These are phyloP conservation scores for Geotrichum phurueaensis DNA, from an alignment of 1,139 yeast genomes.

Conservation along the genomic window DNA sequence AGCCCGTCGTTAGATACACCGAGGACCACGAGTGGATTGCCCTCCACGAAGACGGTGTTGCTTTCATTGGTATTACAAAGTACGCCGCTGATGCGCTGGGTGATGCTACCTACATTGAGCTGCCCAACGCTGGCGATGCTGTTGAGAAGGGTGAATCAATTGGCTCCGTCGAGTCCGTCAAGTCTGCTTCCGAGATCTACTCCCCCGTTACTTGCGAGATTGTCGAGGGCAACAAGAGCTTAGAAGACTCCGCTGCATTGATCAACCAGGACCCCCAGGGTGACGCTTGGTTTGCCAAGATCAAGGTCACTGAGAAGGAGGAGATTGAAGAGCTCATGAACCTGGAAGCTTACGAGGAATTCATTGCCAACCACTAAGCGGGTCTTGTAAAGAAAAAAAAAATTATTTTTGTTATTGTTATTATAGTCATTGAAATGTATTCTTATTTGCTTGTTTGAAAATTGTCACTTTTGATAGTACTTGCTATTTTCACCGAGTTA, in stretches of 20 bases:
- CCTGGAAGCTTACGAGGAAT: constrained; percentile 58
- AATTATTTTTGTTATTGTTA: background rate
- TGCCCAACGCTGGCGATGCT: constrained; percentile 67
- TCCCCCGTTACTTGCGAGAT: constrained; percentile 80
- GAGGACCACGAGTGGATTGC: constrained; percentile 96
- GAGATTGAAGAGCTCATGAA: constrained; percentile 44
- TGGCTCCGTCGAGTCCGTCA: constrained; percentile 93
- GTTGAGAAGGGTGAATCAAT: constrained; percentile 73
- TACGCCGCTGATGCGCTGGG: constrained; percentile 98
- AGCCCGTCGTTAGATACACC: constrained; percentile 57
- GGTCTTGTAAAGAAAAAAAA: constrained; percentile 1
- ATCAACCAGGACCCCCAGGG: constrained; percentile 90
- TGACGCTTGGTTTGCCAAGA: constrained; percentile 85
- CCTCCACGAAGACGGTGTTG: constrained; percentile 67
- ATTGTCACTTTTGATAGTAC: background rate
- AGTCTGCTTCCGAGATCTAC: constrained; percentile 89
- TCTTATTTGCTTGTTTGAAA: background rate
- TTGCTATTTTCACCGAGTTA: background rate
- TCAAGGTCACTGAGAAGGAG: constrained; percentile 45
- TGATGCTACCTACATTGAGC: constrained; percentile 89
- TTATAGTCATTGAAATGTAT: background rate
- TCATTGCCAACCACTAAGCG: constrained; percentile 41
- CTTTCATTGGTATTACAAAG: constrained; percentile 85
- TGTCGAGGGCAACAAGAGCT: constrained; percentile 58
- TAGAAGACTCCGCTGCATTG: constrained; percentile 67